These are phyloP conservation scores for Yamadazyma insecticola DNA, from an alignment of 805 yeast species.

Conservation along the genomic window DNA sequence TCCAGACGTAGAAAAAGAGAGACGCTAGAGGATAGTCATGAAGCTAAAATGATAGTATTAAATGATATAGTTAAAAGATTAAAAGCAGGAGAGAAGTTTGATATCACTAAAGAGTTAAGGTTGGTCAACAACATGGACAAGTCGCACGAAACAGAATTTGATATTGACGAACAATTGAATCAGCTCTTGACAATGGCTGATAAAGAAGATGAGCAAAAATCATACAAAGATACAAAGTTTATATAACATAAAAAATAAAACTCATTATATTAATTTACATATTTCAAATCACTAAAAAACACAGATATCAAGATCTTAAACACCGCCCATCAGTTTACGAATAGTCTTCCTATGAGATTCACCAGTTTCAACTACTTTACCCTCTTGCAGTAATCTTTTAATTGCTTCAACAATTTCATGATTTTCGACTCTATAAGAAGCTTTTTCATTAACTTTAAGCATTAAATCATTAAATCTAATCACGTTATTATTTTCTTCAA, in stretches of 20 bases:
- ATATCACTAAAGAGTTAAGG: conserved; percentile 36
- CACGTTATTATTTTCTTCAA: conserved; percentile 46
- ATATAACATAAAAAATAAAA: background rate
- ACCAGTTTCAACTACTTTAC: conserved; percentile 62
- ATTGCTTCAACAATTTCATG: conserved; percentile 65
- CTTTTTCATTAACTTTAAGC: conserved; percentile 60
- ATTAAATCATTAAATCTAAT: conserved; percentile 58
- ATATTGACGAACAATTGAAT: conserved; percentile 36
- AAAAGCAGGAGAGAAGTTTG: conserved; percentile 32
- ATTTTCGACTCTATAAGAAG: conserved; percentile 62
- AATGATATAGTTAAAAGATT: conserved; percentile 27
- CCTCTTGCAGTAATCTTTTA: conserved; percentile 66
- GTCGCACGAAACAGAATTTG: conserved; percentile 28
- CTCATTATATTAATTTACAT: background rate
- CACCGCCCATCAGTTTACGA: conserved; percentile 19
- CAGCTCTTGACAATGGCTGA: conserved; percentile 29
- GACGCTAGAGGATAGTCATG: conserved; percentile 34
- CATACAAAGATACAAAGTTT: background rate
- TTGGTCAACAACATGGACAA: conserved; percentile 25
- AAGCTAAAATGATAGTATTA: conserved; percentile 28
- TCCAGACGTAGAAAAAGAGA: conserved; percentile 42
- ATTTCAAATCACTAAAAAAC: background rate
- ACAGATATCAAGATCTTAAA: conserved; percentile 2
- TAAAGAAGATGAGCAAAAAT: background rate
- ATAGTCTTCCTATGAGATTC: conserved; percentile 67